Base-by-base conservation (phyloP, 441 rosid species). In the Isatis lusitanica region DNA sequence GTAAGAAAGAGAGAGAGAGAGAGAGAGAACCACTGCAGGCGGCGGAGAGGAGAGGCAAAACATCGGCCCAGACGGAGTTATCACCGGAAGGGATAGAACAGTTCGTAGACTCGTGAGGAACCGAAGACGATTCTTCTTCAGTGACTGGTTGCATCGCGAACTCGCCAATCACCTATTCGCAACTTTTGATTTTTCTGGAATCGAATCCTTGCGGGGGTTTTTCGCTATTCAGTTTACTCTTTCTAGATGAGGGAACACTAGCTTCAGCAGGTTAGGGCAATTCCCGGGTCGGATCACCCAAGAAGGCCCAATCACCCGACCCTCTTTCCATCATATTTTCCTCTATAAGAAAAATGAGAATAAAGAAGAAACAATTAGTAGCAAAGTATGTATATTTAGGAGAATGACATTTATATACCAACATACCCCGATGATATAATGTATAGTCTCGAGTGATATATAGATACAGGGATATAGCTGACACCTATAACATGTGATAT, bases 51-150 rank as follows among this genome's bases (percentile, higher is more conserved):
- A 93, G 95, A 43, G 92, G 85, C 5, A 94, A 88, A 9, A 88
- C 91, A 85, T 95, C 95, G 33, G 96, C 90, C 99, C 99, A 95
- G 21, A 88, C 83, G 43, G 95, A 79, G 81, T 81, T 76, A 30
- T 85, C 96, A 71, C 82, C 82, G 66, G 90, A 85, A 47, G 94
- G 91, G 71, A 92, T 84, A 68, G 90, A 75, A 63, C 79, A 52
- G 74, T 74, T 84, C n/a, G 50, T 77, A 13, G 81, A 77, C 17
- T 79, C 63, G 66, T 82, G 79, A 58, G 74, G 74, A 72, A 66
- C 80, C 81, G 79, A 81, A 65, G 88, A 69, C 0, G 85, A 63
- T 31, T 79, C 81, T 61, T 74, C 86, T 35, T 68, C 64, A n/a
- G 15, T n/a, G 11, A 51, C 51, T 48, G 71, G 36, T 71, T 63